Evolutionary conservation across 73 alveolate species (phyloP).

Genomic region (Paramecium sonneborni): DNA sequence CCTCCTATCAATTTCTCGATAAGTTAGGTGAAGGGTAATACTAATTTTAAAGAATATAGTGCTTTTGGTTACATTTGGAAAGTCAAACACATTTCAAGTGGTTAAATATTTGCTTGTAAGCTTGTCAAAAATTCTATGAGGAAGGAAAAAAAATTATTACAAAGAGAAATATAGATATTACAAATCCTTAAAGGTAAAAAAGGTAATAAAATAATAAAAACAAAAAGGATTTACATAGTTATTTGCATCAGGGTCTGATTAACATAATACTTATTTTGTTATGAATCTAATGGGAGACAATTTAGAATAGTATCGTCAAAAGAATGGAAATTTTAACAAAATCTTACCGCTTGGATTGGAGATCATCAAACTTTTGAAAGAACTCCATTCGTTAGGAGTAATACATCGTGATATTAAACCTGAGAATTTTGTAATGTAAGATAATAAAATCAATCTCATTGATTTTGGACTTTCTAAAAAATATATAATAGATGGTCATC

Average conservation of each 20-base stretch:
- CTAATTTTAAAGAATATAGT: background rate
- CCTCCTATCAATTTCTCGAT: constrained; percentile 37
- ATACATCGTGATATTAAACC: constrained; percentile 61
- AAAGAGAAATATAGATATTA: constrained; percentile 12
- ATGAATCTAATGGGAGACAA: constrained; percentile 93
- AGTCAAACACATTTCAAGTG: background rate
- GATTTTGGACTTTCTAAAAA: constrained; percentile 95
- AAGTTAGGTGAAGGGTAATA: constrained; percentile 47
- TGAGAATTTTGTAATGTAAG: constrained; percentile 74
- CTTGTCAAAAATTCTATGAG: constrained; percentile 45
- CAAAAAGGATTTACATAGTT: constrained; percentile 10
- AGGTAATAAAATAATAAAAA: background rate
- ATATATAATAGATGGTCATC: constrained; percentile 79
- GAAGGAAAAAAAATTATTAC: background rate
- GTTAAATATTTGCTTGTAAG: constrained; percentile 29
- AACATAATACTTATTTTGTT: constrained; percentile 83
- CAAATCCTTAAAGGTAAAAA: constrained; percentile 20
- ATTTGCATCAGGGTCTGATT: constrained; percentile 70
- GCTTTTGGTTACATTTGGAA: constrained; percentile 54
- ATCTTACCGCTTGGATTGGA: background rate
- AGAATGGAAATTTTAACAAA: constrained; percentile 34
- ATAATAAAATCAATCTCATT: constrained; percentile 76
- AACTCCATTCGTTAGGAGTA: constrained; percentile 68
- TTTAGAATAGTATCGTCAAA: constrained; percentile 80
- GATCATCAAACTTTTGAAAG: constrained; percentile 77